Evolutionary conservation across 139 green algal species (phyloP), one percentile per base, ranked within the genome.

Genomic region (Cymbomonas tetramitiformis): DNA sequence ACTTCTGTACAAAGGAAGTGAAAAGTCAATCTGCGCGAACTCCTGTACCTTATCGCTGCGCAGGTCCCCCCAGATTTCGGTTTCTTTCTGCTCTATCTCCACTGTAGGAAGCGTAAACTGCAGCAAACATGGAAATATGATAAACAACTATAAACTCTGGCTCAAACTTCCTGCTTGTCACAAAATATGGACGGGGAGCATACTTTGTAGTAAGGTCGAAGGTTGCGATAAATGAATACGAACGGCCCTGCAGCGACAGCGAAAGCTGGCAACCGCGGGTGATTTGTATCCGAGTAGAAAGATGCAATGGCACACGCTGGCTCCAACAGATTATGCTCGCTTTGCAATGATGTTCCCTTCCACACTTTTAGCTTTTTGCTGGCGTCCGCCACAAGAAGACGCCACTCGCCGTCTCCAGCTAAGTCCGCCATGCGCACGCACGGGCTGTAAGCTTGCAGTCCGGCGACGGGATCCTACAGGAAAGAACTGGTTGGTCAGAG

Each of bases 141-240:
- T n/a, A n/a, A n/a, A n/a, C n/a, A n/a, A n/a, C n/a, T n/a, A n/a
- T n/a, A n/a, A n/a, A n/a, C n/a, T n/a, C n/a, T n/a, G n/a, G n/a
- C n/a, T n/a, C n/a, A n/a, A n/a, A n/a, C n/a, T n/a, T n/a, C 79
- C 61, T 74, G 56, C 9, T 41, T 46, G 15, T 71, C 68, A 0
- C 74, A 57, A 6, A 62, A 47, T 23, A 74, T 59, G 0, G 59
- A 33, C 5, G 80, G 78, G 53, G 85, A 38, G 30, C 69, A 68
- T 59, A 85, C 83, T 65, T 85, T 85, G 67, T 75, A 83, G 62
- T 79, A 84, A 2, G 80, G 75, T 19, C 78, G 49, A 38, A 87
- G 65, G 46, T 79, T 83, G 18, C 73, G 56, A 68, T 84, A 87
- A 56, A 87, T 83, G 65, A 75, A 85, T 8, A 87, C 68, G 62